Percentiles rank a stretch among this genome's conserved stretches.
phyloP scores from a whole-genome alignment of 768 basidiomycete genomes.

The Peribolospora baueri region DNA sequence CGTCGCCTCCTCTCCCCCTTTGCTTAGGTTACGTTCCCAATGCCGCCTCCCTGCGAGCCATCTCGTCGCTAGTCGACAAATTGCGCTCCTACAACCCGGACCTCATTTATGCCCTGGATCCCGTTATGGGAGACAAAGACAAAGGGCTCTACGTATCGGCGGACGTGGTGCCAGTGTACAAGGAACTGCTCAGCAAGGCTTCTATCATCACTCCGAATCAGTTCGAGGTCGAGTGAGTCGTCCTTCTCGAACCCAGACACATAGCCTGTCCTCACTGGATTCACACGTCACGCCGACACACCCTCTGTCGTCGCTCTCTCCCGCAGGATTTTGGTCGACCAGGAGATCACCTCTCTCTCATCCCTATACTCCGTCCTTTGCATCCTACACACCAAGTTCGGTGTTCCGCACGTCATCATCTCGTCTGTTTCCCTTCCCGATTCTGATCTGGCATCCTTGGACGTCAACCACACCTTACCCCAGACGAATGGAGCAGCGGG shows the following conservation, averaged over 20 bases:
- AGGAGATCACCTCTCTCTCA: conserved; percentile 36
- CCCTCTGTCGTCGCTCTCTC: not conserved
- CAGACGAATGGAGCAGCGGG: conserved; percentile 7
- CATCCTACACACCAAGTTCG: conserved; percentile 48
- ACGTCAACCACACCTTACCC: conserved; percentile 15
- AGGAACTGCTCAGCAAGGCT: conserved; percentile 41
- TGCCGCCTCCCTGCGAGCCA: conserved; percentile 45
- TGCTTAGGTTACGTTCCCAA: conserved; percentile 59
- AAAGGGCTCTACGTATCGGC: conserved; percentile 54
- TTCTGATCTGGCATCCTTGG: conserved; percentile 28
- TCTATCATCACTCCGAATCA: conserved; percentile 93
- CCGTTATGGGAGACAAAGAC: conserved; percentile 84
- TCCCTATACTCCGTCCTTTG: conserved; percentile 45
- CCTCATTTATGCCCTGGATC: conserved; percentile 71
- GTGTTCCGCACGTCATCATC: conserved; percentile 67
- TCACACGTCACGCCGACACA: not conserved
- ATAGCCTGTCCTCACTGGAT: too few species aligned
- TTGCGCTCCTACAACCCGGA: conserved; percentile 34
- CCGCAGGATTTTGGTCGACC: conserved; percentile 47
- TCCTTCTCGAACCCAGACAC: not conserved
- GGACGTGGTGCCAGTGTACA: conserved; percentile 68
- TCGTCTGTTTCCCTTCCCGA: conserved; percentile 43
- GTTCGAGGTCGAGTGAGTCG: conserved; percentile 78
- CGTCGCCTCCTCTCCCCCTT: not conserved
- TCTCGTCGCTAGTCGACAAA: conserved; percentile 36